Percentiles rank a stretch among this genome's conserved stretches.
These are phyloP conservation scores for Cryomyces minteri DNA, from an alignment of 495 filamentous ascomycete species.

Conservation along the genomic window DNA sequence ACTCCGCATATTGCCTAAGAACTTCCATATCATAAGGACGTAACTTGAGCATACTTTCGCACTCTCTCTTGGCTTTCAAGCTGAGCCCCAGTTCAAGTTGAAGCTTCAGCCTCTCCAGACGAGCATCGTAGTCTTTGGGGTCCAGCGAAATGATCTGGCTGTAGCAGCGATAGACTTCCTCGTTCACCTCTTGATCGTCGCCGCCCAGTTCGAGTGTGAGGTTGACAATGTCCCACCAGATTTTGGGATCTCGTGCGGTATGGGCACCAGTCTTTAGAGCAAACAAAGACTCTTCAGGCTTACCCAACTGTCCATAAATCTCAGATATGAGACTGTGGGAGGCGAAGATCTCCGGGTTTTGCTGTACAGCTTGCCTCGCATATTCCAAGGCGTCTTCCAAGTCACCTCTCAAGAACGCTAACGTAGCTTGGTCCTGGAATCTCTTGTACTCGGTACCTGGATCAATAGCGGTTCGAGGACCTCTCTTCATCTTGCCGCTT, in stretches of 20 bases:
- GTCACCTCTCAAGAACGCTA: slow-evolving; percentile 24
- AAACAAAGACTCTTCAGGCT: slow-evolving; percentile 44
- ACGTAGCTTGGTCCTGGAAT: slow-evolving; percentile 4
- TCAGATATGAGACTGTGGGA: slow-evolving; percentile 62
- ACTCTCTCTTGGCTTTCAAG: slow-evolving; percentile 39
- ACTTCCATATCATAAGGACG: slow-evolving; percentile 39
- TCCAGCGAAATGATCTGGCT: slow-evolving; percentile 47
- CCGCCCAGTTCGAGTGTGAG: slow-evolving; percentile 44
- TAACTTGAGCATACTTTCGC: slow-evolving; percentile 40
- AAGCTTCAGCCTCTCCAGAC: slow-evolving; percentile 40
- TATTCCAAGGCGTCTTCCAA: slow-evolving; percentile 43
- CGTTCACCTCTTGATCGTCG: slow-evolving; percentile 15
- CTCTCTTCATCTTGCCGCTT: not conserved
- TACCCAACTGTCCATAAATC: slow-evolving; percentile 47
- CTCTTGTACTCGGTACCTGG: slow-evolving; percentile 8
- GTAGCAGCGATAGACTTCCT: slow-evolving; percentile 48
- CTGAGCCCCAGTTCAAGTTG: slow-evolving; percentile 37
- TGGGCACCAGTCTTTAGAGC: slow-evolving; percentile 56
- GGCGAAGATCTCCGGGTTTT: slow-evolving; percentile 67
- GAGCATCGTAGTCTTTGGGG: slow-evolving; percentile 33
- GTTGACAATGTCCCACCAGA: slow-evolving; percentile 51
- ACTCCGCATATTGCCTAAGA: slow-evolving; percentile 44
- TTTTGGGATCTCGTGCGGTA: slow-evolving; percentile 42
- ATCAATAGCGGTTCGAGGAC: not conserved
- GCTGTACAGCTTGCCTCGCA: slow-evolving; percentile 49